Percentiles rank a stretch among this genome's conserved stretches.
Conservation (phyloP, 2,329 filamentous ascomycete genomes). For the Penicillium crustosum region DNA sequence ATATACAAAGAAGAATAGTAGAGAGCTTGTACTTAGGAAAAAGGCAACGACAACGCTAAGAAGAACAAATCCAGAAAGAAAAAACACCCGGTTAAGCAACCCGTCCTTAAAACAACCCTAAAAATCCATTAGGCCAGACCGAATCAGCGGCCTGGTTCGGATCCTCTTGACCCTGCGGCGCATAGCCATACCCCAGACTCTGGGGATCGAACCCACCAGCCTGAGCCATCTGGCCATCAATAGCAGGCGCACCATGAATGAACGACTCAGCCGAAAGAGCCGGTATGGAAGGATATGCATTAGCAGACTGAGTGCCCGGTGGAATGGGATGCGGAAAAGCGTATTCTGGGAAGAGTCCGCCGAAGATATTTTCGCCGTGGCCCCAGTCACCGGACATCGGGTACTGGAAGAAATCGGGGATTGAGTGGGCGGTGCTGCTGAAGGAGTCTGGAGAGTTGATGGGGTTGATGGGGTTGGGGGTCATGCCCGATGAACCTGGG, state of each 20-base stretch:
- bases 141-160: conserved; percentile 2
- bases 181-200: conserved; percentile 9
- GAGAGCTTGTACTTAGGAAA: neutral
- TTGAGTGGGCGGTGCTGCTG: conserved; percentile 15
- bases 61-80: neutral
- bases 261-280: conserved; percentile 22
- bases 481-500: conserved; percentile 4
- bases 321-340: neutral
- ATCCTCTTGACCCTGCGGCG: conserved; percentile 6
- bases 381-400: conserved; percentile 90
- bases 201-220: conserved; percentile 1
- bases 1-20: neutral
- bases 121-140: conserved; percentile 21
- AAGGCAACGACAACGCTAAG: neutral
- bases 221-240: neutral
- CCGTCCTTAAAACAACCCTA: conserved; percentile 18
- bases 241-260: conserved; percentile 8
- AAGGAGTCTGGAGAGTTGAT: conserved; percentile 30
- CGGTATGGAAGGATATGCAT: conserved; percentile 12
- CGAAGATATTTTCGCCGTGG: conserved; percentile 28
- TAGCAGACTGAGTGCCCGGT: neutral
- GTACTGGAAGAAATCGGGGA: conserved; percentile 77
- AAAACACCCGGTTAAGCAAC: neutral
- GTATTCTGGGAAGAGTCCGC: conserved; percentile 25
- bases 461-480: conserved; percentile 9